Conservation (phyloP, 371 early-diverging fungal species). For the Mortierella sp. region DNA sequence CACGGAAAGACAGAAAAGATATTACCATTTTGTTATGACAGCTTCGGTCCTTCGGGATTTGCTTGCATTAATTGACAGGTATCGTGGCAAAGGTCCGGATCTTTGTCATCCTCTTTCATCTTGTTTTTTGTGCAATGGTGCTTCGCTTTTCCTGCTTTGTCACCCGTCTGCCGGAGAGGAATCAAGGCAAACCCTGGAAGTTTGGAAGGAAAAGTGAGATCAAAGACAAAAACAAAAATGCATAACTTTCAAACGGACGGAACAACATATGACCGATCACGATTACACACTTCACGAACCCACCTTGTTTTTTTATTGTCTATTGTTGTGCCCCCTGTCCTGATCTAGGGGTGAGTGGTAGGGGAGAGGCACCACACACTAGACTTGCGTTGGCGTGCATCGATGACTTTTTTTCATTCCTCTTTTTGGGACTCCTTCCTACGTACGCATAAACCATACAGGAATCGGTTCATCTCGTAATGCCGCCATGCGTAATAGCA, state of each 20-base stretch:
- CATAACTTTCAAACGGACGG: background rate
- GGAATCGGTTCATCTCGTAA: background rate
- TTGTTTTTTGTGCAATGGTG: background rate
- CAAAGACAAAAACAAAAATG: background rate
- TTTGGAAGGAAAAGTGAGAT: too few relatives aligned
- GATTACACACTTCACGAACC: background rate
- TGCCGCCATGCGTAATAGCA: background rate
- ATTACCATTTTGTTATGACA: background rate
- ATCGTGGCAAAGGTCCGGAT: too few relatives aligned
- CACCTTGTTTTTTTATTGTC: background rate
- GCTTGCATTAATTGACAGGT: too few relatives aligned
- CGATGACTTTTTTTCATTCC: background rate
- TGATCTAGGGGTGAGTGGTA: background rate
- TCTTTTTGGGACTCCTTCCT: background rate
- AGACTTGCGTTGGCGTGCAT: background rate
- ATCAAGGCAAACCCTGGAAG: too few relatives aligned
- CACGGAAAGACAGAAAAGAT: background rate
- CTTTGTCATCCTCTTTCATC: background rate
- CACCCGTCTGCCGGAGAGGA: constrained; percentile 2
- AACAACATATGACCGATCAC: constrained; percentile 11
- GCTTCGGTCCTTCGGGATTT: background rate
- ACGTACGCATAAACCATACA: background rate
- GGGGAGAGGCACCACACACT: background rate
- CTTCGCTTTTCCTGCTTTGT: background rate
- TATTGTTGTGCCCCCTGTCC: background rate